Percentiles rank a stretch among this genome's conserved stretches.
Evolutionary conservation across 106 monocot species (phyloP).

Genomic region (Agapanthus africanus): DNA sequence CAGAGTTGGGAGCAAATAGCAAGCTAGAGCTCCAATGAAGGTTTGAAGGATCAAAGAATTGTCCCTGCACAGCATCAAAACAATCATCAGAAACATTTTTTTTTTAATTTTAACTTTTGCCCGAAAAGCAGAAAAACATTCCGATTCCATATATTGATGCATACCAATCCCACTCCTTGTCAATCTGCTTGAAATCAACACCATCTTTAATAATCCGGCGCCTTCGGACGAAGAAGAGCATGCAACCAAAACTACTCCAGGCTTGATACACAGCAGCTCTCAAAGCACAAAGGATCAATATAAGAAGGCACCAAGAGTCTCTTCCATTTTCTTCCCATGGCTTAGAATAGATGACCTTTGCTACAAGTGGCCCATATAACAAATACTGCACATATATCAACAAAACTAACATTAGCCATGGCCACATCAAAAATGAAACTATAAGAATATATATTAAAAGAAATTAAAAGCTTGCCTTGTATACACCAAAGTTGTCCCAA

Average conservation of each 20-base stretch:
- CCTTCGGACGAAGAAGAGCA: constrained; percentile 59
- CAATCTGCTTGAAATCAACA: constrained; percentile 63
- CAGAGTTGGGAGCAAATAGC: constrained; percentile 29
- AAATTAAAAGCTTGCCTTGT: too few species aligned
- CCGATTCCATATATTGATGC: not conserved
- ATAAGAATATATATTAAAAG: too few species aligned
- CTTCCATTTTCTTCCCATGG: constrained; percentile 17
- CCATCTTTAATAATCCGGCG: constrained; percentile 46
- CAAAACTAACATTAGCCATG: too few species aligned
- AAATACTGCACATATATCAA: constrained; percentile 60
- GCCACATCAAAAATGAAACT: too few species aligned
- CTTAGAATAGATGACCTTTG: constrained; percentile 37
- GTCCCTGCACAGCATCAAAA: constrained; percentile 53
- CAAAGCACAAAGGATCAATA: constrained; percentile 45
- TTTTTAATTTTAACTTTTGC: not conserved
- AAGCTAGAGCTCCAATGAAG: constrained; percentile 43
- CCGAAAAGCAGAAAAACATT: not conserved
- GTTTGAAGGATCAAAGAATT: constrained; percentile 71
- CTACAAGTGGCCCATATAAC: constrained; percentile 67
- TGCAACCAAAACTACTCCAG: constrained; percentile 47
- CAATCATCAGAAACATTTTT: not conserved
- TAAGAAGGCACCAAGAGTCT: constrained; percentile 47
- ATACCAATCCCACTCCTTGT: constrained; percentile 88
- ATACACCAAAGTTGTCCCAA: constrained; percentile 38
- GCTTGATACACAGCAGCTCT: constrained; percentile 27